Evolutionary conservation across 495 filamentous ascomycete species (phyloP).

Genomic region (Bathelium albidoporum): DNA sequence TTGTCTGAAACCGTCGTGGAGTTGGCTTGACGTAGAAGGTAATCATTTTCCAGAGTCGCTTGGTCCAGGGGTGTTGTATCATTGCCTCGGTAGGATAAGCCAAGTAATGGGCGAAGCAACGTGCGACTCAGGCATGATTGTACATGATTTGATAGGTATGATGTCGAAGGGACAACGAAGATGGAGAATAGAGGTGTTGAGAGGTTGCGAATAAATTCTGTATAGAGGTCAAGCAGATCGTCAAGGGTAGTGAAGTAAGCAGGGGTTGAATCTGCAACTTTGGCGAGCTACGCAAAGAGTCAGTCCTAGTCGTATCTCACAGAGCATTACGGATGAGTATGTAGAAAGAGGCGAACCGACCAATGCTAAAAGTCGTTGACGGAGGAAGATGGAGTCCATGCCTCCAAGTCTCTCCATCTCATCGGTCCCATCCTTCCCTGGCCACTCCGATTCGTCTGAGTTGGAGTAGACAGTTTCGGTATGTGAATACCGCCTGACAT

Average conservation of each 20-base stretch:
- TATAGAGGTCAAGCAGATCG: slow-evolving; percentile 58
- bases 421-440: slow-evolving; percentile 13
- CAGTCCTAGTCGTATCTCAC: not conserved
- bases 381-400: slow-evolving; percentile 48
- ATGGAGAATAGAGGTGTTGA: slow-evolving; percentile 61
- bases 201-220: slow-evolving; percentile 53
- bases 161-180: slow-evolving; percentile 44
- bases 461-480: not conserved
- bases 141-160: slow-evolving; percentile 23
- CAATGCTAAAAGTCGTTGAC: slow-evolving; percentile 48
- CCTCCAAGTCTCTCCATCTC: slow-evolving; percentile 38
- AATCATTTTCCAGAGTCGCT: slow-evolving; percentile 48
- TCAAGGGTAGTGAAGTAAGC: slow-evolving; percentile 38
- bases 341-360: not conserved
- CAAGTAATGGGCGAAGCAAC: slow-evolving; percentile 53
- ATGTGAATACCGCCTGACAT: not conserved
- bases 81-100: slow-evolving; percentile 41
- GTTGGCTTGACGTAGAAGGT: slow-evolving; percentile 62
- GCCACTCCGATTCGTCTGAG: slow-evolving; percentile 3
- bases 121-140: slow-evolving; percentile 54
- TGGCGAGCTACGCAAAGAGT: slow-evolving; percentile 28
- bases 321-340: not conserved
- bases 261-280: slow-evolving; percentile 32
- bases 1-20: slow-evolving; percentile 57
- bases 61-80: slow-evolving; percentile 35